Evolutionary conservation across 1,284 basidiomycete genomes (phyloP), one percentile per base, ranked within the genome.

Genomic region (Mixia osmundae): DNA sequence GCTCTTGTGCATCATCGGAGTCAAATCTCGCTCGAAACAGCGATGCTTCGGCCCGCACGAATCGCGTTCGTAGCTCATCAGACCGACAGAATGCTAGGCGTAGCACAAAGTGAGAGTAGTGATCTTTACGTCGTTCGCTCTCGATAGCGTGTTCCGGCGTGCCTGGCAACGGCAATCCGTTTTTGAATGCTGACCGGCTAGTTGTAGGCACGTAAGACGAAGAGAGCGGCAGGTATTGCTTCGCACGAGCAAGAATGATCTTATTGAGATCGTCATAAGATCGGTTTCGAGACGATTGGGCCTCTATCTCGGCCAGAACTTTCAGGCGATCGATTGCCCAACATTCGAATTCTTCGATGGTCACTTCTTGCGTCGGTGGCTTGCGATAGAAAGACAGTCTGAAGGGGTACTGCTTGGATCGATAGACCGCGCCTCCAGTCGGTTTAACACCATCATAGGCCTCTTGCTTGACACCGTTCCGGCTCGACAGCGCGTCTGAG

Each of bases 31-130:
- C 61, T 44, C 64, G 69, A 59, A 97, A 97, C 11, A 97, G 59
- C 1, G 70, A 71, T 1, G 69, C 66, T 59, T 99, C 91, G 4
- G 80, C 77, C 48, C 82, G 80, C 38, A 94, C 63, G 51, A 94
- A 99, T 27, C 89, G 67, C 33, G 72, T 62, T 36, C 89, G 65
- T 25, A 99, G 63, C 42, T 99, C 91, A 47, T 94, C 87, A 85
- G 79, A 83, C 39, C 82, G 71, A 58, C 85, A 91, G 57, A 99
- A 97, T 2, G 91, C 87, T 26, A 99, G 64, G 30, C 91, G 64
- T 41, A 97, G 64, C 3, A 97, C 82, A 59, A 85, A 97, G 60
- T 99, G 91, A 14, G 83, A 74, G 22, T 94, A 65, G 52, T 87
- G 77, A 55, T 99, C 91, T 47, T 68, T 73, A 53, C 66, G 66